Base-by-base conservation (phyloP, 2,329 filamentous ascomycete genomes). In the Saccharata proteae region DNA sequence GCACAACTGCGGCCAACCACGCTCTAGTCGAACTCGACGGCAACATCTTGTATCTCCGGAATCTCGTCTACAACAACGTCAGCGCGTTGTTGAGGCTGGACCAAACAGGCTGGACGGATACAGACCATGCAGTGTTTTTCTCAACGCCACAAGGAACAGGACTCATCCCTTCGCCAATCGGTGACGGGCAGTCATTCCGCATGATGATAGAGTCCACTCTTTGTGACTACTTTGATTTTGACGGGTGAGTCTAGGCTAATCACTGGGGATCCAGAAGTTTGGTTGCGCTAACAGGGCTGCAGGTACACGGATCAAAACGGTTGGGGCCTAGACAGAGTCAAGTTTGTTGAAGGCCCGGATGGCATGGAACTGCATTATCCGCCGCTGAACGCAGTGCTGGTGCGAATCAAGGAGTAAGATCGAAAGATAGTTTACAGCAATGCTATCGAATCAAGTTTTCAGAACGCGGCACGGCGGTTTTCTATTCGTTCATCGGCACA, bases 181-280 rank as follows among this genome's bases (percentile, higher is more conserved):
- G 31, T 4, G 43, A 38, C 4, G 48, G 43, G 14, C 47, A 48
- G 16, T 40, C 49, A 1, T 51, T 46, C 42, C 39, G 49, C 11
- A 43, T 50, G 38, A 41, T 43, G 3, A 37, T 43, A 10, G 48
- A 44, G 3, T 29, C 45, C 20, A 41, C 44, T 6, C 25, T 28
- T 6, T 52, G 49, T 26, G 43, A 52, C 29, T 52, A 46, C 45
- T 50, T 45, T 33, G 49, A 52, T 26, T 51, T 47, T 21, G 49
- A 51, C 33, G 49, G 49, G 40, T 47, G 19, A 38, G 39, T 39
- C 9, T 29, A 15, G 15, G 15, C n/a, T 12, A n/a, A 5, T 20
- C 14, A 15, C 9, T 6, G 10, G 16, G 13, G 16, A 13, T 14
- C 22, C 8, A 14, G 23, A n/a, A 6, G 19, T 16, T 1, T 12